These are phyloP conservation scores for Multifurca ochricompacta DNA, from an alignment of 768 basidiomycete species.

Conservation along the genomic window DNA sequence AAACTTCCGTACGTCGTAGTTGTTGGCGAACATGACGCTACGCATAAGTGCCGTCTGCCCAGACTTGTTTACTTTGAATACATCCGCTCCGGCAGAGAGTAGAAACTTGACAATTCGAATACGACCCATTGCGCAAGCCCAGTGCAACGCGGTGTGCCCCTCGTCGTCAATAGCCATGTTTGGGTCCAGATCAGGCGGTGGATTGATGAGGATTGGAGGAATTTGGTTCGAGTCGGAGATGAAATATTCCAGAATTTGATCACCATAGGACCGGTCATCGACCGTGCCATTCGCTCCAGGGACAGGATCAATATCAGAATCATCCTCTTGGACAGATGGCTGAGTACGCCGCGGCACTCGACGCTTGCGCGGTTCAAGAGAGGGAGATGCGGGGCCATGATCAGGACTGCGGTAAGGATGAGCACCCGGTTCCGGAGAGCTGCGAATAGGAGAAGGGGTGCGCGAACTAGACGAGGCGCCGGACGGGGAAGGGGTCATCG, in stretches of 20 bases:
- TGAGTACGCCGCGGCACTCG: slow-evolving; percentile 36
- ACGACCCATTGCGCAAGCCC: slow-evolving; percentile 99
- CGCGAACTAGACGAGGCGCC: slow-evolving; percentile 82
- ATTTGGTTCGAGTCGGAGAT: slow-evolving; percentile 94
- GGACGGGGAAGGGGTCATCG: slow-evolving; percentile 85
- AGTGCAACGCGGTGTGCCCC: slow-evolving; percentile 93
- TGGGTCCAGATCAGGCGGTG: slow-evolving; percentile 87
- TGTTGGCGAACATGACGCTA: slow-evolving; percentile 98
- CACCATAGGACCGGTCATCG: slow-evolving; percentile 73
- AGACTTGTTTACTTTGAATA: slow-evolving; percentile 92
- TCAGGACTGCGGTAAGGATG: slow-evolving; percentile 34
- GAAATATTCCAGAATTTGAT: slow-evolving; percentile 97
- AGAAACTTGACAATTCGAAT: slow-evolving; percentile 92
- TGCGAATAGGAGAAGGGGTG: slow-evolving; percentile 83
- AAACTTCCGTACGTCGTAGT: slow-evolving; percentile 98
- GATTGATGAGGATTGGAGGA: slow-evolving; percentile 77
- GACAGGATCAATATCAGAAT: slow-evolving; percentile 36
- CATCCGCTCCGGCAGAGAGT: slow-evolving; percentile 89
- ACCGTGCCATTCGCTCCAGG: slow-evolving; percentile 36
- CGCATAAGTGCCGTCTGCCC: slow-evolving; percentile 99
- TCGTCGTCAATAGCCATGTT: slow-evolving; percentile 98
- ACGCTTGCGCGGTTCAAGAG: slow-evolving; percentile 37
- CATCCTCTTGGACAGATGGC: slow-evolving; percentile 35
- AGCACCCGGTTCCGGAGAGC: slow-evolving; percentile 42
- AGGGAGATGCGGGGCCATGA: slow-evolving; percentile 31